A percentile compares a stretch with the other conserved stretches of the same genome.
Evolutionary conservation across 1,284 basidiomycete species (phyloP).

Genomic region (Trichosporon sp.): DNA sequence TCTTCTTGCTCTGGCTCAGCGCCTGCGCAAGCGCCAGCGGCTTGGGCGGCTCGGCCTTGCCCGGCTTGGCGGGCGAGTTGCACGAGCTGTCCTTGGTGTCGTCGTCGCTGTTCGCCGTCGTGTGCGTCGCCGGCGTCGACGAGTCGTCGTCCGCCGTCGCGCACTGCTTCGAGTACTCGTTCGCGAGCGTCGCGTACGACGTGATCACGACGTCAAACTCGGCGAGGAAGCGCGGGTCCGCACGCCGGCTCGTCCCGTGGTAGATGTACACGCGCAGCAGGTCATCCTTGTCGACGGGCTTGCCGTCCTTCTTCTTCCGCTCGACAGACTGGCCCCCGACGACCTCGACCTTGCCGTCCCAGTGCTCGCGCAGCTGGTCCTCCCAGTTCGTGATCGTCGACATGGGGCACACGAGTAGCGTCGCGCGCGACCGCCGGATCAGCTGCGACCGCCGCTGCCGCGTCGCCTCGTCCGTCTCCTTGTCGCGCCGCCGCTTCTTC

Average conservation of each 20-base stretch:
- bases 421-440: constrained; percentile 76
- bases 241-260: constrained; percentile 84
- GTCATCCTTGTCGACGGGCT: constrained; percentile 24
- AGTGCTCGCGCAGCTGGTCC: constrained; percentile 94
- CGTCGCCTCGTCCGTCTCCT: constrained; percentile 18
- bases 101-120: constrained; percentile 39
- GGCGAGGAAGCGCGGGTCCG: constrained; percentile 76
- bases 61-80: not conserved
- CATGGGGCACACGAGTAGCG: constrained; percentile 92
- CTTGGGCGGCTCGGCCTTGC: constrained; percentile 50
- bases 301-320: constrained; percentile 24
- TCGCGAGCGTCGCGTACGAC: constrained; percentile 90
- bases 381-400: constrained; percentile 99
- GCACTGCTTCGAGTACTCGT: constrained; percentile 87
- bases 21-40: constrained; percentile 49
- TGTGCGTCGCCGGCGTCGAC: constrained; percentile 31
- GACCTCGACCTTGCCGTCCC: constrained; percentile 75
- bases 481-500: constrained; percentile 41
- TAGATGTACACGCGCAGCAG: constrained; percentile 83
- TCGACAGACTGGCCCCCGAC: constrained; percentile 61
- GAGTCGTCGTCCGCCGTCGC: constrained; percentile 55
- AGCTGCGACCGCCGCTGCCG: constrained; percentile 65
- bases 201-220: constrained; percentile 97
- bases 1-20: constrained; percentile 60
- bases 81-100: constrained; percentile 19